These are phyloP conservation scores for Lachancea sp. DNA, from an alignment of 805 yeast genomes.

Conservation along the genomic window DNA sequence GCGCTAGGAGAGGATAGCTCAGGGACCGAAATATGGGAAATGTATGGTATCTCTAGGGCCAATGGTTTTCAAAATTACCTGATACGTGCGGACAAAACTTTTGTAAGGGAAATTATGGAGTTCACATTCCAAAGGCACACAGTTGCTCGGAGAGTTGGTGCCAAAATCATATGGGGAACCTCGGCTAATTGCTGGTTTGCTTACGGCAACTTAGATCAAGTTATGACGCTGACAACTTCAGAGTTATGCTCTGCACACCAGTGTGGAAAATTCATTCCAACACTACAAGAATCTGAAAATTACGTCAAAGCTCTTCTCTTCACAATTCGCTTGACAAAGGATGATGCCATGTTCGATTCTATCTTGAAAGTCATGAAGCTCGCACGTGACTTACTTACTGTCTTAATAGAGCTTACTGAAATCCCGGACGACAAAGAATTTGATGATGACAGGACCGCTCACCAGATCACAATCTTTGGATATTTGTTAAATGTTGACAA, in stretches of 20 bases:
- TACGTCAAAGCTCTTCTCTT: conserved; percentile 17
- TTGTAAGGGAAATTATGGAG: conserved; percentile 58
- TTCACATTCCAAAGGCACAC: conserved; percentile 63
- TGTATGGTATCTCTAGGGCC: conserved; percentile 55
- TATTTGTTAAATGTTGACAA: conserved; percentile 70
- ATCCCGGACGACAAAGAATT: conserved; percentile 80
- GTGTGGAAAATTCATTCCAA: conserved; percentile 20
- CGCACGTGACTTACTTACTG: conserved; percentile 54
- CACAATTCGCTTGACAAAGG: conserved; percentile 35
- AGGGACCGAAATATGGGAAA: conserved; percentile 41
- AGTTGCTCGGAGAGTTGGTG: conserved; percentile 55
- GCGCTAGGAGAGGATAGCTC: conserved; percentile 58
- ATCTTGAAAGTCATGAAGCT: conserved; percentile 47
- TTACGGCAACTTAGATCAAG: conserved; percentile 16
- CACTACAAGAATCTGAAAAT: conserved; percentile 22
- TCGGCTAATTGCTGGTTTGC: conserved; percentile 29
- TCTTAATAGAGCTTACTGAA: conserved; percentile 57
- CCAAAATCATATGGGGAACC: conserved; percentile 62
- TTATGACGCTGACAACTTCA: conserved; percentile 19
- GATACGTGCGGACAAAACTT: conserved; percentile 48
- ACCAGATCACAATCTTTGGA: conserved; percentile 66
- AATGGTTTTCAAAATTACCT: conserved; percentile 71
- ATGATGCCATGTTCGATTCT: conserved; percentile 54
- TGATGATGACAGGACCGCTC: conserved; percentile 81
- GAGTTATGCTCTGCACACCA: conserved; percentile 26